phyloP scores from a whole-genome alignment of 2,329 filamentous ascomycete genomes.

The Cladosporium sp. region DNA sequence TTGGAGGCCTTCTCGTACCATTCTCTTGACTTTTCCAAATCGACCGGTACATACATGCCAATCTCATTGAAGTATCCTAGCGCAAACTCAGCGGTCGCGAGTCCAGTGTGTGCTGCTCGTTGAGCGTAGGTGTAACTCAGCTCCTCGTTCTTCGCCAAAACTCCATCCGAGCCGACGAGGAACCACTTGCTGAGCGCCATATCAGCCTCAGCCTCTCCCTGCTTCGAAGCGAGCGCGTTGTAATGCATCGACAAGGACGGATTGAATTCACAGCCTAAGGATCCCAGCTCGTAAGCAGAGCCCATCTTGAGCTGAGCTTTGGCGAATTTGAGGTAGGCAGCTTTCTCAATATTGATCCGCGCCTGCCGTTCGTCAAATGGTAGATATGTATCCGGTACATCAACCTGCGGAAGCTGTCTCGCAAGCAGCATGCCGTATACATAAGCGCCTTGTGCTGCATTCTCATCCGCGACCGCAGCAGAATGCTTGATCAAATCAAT shows the following conservation, averaged over 20 bases:
- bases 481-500: conserved; percentile 77
- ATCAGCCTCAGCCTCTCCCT: conserved; percentile 88
- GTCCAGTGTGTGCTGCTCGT: conserved; percentile 71
- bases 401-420: conserved; percentile 84
- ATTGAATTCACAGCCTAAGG: conserved; percentile 90
- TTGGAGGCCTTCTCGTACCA: conserved; percentile 91
- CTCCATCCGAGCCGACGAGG: conserved; percentile 83
- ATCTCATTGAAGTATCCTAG: conserved; percentile 98
- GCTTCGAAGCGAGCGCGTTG: conserved; percentile 84
- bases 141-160: conserved; percentile 94
- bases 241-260: conserved; percentile 90
- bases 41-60: conserved; percentile 82
- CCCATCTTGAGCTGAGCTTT: conserved; percentile 98
- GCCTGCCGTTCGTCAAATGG: conserved; percentile 66
- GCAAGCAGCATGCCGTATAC: conserved; percentile 84
- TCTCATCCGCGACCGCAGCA: conserved; percentile 85
- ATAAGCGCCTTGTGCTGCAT: conserved; percentile 93
- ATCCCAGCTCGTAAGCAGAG: conserved; percentile 87
- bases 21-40: conserved; percentile 70
- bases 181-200: conserved; percentile 99
- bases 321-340: conserved; percentile 89
- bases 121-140: conserved; percentile 87
- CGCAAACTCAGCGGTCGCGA: conserved; percentile 90
- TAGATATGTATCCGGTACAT: conserved; percentile 65
- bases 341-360: conserved; percentile 88